phyloP scores from a whole-genome alignment of 192 early-diverging fungal genomes.

The Coemansia nantahalensis region DNA sequence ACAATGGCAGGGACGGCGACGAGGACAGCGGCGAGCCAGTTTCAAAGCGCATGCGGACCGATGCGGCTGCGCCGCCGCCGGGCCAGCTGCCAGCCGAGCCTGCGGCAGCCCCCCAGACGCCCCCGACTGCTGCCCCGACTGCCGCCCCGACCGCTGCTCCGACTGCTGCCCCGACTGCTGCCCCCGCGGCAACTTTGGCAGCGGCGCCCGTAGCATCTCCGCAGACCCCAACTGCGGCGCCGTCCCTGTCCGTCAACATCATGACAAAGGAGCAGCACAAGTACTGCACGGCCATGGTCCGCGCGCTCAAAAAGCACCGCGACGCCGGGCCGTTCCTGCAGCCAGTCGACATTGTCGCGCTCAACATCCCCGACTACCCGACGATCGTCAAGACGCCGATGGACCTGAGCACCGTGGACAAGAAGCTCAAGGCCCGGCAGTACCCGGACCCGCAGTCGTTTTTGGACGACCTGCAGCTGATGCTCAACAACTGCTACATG shows the following conservation, averaged over 20 bases:
- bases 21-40: slow-evolving; percentile 15
- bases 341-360: slow-evolving; percentile 73
- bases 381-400: slow-evolving; percentile 73
- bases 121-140: no score
- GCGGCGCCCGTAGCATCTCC: no score
- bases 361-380: slow-evolving; percentile 79
- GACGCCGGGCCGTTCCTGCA: slow-evolving; percentile 83
- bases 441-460: slow-evolving; percentile 69
- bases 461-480: slow-evolving; percentile 64
- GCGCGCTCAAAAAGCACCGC: slow-evolving; percentile 72
- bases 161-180: no score
- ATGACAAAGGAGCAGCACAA: slow-evolving; percentile 84
- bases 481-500: slow-evolving; percentile 76
- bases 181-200: no score
- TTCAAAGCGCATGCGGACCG: slow-evolving; percentile 38
- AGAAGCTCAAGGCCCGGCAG: slow-evolving; percentile 59
- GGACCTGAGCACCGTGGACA: slow-evolving; percentile 75
- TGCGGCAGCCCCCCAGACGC: neutral
- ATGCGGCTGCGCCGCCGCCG: neutral
- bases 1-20: no score
- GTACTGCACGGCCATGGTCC: slow-evolving; percentile 72
- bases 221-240: no score
- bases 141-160: no score
- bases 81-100: neutral
- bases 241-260: no score